Conservation (phyloP, 2,329 filamentous ascomycete genomes). For the Arthrobotrys sphaeroides region DNA sequence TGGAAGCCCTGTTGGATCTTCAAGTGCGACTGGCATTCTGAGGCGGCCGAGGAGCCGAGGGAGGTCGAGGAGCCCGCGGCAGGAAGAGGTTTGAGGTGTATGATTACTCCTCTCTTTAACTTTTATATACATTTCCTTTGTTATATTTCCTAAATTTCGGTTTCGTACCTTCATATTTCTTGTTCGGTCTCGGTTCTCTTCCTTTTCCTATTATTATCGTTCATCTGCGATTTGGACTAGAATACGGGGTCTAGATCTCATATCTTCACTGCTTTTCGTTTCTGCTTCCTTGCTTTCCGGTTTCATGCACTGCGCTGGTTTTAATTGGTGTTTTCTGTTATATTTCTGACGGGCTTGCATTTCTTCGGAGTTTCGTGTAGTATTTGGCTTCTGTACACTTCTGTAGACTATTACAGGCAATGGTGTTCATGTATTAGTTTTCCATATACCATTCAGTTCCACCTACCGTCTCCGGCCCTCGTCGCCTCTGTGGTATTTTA, state of each 20-base stretch:
- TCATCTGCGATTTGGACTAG: constrained; percentile 17
- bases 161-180: too few species aligned
- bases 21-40: constrained; percentile 40
- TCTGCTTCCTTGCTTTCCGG: neutral
- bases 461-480: too few species aligned
- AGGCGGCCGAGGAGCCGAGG: constrained; percentile 36
- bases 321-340: neutral
- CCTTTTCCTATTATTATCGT: neutral
- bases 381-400: constrained; percentile 5
- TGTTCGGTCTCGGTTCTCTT: too few species aligned
- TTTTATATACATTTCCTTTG: constrained; percentile 6
- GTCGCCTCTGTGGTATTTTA: neutral
- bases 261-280: neutral
- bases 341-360: constrained; percentile 1
- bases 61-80: constrained; percentile 29
- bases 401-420: constrained; percentile 35
- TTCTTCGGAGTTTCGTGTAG: constrained; percentile 2
- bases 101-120: neutral
- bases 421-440: neutral
- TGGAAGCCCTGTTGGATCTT: constrained; percentile 36
- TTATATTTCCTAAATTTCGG: constrained; percentile 12
- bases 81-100: constrained; percentile 19
- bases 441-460: too few species aligned
- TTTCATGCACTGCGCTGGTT: neutral
- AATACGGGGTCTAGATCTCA: constrained; percentile 4